These are phyloP conservation scores for Calonectria pseudoreteaudii DNA, from an alignment of 2,329 filamentous ascomycete genomes.

Conservation along the genomic window DNA sequence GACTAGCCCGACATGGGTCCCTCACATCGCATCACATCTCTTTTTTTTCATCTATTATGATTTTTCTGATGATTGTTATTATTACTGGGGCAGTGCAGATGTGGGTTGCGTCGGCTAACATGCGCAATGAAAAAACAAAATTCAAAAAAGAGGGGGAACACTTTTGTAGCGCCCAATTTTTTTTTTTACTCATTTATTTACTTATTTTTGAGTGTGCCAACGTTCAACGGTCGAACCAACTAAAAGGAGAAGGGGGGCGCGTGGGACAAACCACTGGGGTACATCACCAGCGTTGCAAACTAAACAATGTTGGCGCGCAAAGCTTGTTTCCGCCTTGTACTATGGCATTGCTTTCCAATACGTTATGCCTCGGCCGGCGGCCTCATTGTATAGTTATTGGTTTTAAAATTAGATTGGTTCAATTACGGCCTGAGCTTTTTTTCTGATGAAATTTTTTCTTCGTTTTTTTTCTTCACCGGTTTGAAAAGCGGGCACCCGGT, in stretches of 20 bases:
- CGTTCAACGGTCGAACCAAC: not conserved
- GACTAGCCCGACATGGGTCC: not conserved
- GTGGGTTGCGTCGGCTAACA: not conserved
- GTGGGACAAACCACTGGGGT: constrained; percentile 1
- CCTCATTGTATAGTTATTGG: not conserved
- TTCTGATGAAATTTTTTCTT: not conserved
- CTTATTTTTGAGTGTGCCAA: not conserved
- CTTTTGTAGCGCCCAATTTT: not conserved
- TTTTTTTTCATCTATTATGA: not conserved
- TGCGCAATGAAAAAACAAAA: not conserved
- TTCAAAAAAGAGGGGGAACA: not conserved
- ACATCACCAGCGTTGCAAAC: constrained; percentile 1
- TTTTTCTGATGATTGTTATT: not conserved
- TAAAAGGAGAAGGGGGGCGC: not conserved
- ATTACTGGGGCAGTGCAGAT: not conserved
- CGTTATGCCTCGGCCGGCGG: not conserved
- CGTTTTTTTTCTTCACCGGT: not conserved
- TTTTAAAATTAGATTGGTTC: not conserved
- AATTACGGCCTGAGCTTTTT: not conserved
- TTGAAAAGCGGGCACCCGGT: not conserved
- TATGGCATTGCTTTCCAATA: not conserved
- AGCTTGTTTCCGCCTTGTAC: not conserved
- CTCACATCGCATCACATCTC: not conserved
- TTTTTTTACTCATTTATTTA: no score
- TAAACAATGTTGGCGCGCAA: not conserved